Evolutionary conservation across 805 yeast genomes (phyloP).

Genomic region (Alloascoidea africana): DNA sequence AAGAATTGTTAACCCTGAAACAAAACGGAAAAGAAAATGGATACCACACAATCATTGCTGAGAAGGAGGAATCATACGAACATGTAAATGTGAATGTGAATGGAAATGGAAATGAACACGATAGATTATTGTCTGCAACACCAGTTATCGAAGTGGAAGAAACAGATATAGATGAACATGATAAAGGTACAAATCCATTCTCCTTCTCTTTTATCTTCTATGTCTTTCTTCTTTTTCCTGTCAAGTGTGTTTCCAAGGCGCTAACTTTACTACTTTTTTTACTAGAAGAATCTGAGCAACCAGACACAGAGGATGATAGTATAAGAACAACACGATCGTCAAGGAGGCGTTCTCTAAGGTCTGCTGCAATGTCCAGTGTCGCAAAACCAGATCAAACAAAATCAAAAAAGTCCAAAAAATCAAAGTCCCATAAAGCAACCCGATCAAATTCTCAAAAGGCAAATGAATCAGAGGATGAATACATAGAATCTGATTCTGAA

Average conservation of each 20-base stretch:
- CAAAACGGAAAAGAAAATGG: not conserved
- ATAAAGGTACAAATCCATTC: not conserved
- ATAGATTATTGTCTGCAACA: not conserved
- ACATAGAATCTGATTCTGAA: constrained; percentile 9
- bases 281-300: constrained; percentile 1
- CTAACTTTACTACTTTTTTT: not conserved
- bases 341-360: no score
- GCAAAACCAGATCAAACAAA: not conserved
- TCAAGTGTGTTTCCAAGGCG: not conserved
- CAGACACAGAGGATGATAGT: constrained; percentile 3
- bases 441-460: constrained; percentile 1
- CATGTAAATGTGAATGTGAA: no score
- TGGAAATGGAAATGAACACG: not conserved
- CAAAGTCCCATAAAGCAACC: not conserved
- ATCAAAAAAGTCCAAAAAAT: no score
- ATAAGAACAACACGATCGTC: not conserved
- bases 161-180: not conserved
- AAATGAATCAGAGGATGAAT: not conserved
- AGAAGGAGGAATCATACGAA: no score
- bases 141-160: not conserved
- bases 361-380: not conserved
- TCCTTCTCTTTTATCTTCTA: not conserved
- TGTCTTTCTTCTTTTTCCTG: not conserved
- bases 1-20: not conserved
- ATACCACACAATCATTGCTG: no score